A percentile compares a stretch with the other conserved stretches of the same genome.
These are phyloP conservation scores for Pythium dissotocum DNA, from an alignment of 352 stramenopile species.

Conservation along the genomic window DNA sequence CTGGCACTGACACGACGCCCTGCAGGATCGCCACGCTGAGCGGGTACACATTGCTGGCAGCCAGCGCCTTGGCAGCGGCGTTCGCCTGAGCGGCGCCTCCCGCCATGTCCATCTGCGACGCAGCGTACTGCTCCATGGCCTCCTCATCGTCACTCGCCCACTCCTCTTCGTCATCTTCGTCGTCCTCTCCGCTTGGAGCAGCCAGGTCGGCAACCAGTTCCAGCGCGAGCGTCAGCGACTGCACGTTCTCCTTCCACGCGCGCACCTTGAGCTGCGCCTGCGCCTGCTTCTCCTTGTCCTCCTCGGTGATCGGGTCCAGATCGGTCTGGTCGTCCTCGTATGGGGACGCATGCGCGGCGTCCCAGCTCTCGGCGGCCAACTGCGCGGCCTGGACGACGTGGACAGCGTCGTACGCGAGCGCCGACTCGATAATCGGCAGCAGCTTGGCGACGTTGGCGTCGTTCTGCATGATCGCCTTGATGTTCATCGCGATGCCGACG, in stretches of 20 bases:
- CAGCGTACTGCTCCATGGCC: conserved; percentile 80
- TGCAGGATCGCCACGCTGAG: conserved; percentile 73
- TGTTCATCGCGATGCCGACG: conserved; percentile 80
- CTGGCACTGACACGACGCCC: conserved; percentile 70
- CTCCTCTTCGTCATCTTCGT: conserved; percentile 66
- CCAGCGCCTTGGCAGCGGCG: conserved; percentile 40
- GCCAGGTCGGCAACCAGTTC: conserved; percentile 77
- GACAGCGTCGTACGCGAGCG: conserved; percentile 80
- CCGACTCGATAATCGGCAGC: conserved; percentile 65
- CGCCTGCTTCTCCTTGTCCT: conserved; percentile 61
- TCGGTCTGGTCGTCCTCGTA: conserved; percentile 67
- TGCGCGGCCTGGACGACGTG: conserved; percentile 77
- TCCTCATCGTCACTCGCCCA: conserved; percentile 89
- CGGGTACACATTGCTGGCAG: conserved; percentile 48
- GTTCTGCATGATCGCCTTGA: conserved; percentile 69
- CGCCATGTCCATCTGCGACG: conserved; percentile 62
- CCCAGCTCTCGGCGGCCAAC: conserved; percentile 58
- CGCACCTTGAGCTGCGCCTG: conserved; percentile 69
- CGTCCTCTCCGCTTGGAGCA: conserved; percentile 53
- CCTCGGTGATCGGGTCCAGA: conserved; percentile 56
- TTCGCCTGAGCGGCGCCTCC: conserved; percentile 7
- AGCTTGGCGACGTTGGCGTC: conserved; percentile 70
- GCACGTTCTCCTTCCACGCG: conserved; percentile 80
- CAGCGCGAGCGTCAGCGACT: conserved; percentile 73
- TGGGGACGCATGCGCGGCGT: conserved; percentile 54